Conservation (phyloP, 2,329 filamentous ascomycete species). For the Calonectria honghensis region DNA sequence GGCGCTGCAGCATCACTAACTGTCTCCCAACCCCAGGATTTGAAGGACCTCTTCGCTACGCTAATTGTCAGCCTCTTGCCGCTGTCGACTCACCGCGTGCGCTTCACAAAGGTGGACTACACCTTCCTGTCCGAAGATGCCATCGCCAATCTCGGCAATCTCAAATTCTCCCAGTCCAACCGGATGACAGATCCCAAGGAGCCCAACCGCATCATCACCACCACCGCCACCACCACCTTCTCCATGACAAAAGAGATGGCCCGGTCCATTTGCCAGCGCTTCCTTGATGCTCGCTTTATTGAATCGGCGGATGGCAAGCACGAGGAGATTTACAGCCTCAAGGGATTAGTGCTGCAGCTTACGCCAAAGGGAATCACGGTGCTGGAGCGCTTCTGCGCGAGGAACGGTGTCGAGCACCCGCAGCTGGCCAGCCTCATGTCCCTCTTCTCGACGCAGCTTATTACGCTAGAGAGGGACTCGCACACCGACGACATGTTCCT, state of each 20-base stretch:
- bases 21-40: conserved; percentile 77
- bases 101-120: conserved; percentile 92
- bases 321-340: conserved; percentile 86
- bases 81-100: conserved; percentile 90
- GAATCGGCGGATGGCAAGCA: conserved; percentile 93
- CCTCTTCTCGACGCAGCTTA: conserved; percentile 87
- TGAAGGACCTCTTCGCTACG: conserved; percentile 96
- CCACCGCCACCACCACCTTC: conserved; percentile 97
- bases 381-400: conserved; percentile 90
- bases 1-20: conserved; percentile 18
- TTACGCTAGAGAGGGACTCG: conserved; percentile 89
- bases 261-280: conserved; percentile 93
- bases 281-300: conserved; percentile 94
- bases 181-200: conserved; percentile 99
- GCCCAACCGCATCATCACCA: conserved; percentile 94
- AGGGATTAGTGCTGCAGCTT: conserved; percentile 92
- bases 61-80: conserved; percentile 93
- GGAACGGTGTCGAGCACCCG: conserved; percentile 94
- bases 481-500: conserved; percentile 90
- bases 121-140: conserved; percentile 98
- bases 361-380: conserved; percentile 96
- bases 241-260: conserved; percentile 99
- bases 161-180: conserved; percentile 98
- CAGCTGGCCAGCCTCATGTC: conserved; percentile 90
- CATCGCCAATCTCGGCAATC: conserved; percentile 95